These are phyloP conservation scores for Sporobolomyces roseus DNA, from an alignment of 768 basidiomycete genomes.

Conservation along the genomic window DNA sequence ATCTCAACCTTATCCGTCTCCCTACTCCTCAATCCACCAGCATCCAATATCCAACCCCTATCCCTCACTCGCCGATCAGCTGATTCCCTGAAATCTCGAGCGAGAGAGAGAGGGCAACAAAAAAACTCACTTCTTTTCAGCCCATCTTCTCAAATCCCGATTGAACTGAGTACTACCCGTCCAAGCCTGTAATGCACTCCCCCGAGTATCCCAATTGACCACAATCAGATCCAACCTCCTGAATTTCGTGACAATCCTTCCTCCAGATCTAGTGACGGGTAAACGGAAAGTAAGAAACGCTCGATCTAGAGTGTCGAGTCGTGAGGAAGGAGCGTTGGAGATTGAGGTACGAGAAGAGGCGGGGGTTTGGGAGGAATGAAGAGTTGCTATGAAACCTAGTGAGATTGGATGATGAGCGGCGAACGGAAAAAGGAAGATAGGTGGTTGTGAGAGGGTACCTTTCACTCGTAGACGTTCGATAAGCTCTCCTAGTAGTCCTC, in stretches of 20 bases:
- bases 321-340: background rate
- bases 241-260: background rate
- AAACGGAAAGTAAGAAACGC: background rate
- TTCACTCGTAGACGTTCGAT: background rate
- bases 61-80: background rate
- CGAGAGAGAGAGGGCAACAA: too few species aligned
- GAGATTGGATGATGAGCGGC: background rate
- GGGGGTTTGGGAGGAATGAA: background rate
- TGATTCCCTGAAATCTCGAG: background rate
- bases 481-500: background rate
- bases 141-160: slow-evolving; percentile 15
- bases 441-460: background rate
- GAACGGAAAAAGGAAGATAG: background rate
- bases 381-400: background rate
- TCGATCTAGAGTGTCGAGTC: background rate
- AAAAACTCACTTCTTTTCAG: background rate
- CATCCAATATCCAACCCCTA: background rate
- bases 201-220: slow-evolving; percentile 4
- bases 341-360: background rate
- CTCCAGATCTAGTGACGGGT: slow-evolving; percentile 19
- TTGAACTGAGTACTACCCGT: slow-evolving; percentile 30
- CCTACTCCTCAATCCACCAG: background rate
- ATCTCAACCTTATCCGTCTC: background rate
- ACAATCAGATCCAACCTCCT: slow-evolving; percentile 27
- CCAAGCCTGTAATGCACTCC: slow-evolving; percentile 13